Evolutionary conservation across 192 early-diverging fungal species (phyloP), one percentile per base, ranked within the genome.

Genomic region (Geranomyces michiganensis): DNA sequence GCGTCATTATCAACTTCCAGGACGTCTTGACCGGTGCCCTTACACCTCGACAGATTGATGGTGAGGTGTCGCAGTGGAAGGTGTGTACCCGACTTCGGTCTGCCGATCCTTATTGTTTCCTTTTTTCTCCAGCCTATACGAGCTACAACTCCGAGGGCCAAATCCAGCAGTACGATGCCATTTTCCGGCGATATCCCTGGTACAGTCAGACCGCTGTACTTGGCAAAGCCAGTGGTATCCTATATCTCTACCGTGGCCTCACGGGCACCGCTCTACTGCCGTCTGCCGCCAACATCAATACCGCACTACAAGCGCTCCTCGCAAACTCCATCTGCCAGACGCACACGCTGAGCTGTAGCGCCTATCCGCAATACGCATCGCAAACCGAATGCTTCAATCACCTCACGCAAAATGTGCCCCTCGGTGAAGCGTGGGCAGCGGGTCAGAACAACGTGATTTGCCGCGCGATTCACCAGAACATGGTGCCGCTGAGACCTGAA

Each of bases 251-350:
- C 58, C 15, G 6, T 8, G 3, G 29, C 4, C 30, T 60, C 58
- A 60, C 58, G 6, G 29, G 29, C 26, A 32, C 58, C 7, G 31
- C 58, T 3, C 58, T 32, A 17, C 3, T 26, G 22, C 27, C 58
- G 6, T 8, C 58, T 1, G 58, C 58, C 27, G 27, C 19, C 22
- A 60, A 60, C 58, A 8, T 31, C 26, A 17, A 32, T 7, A 7
- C 9, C 22, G 58, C 58, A 4, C 6, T 60, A 7, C 26, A 30
- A 7, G 31, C 30, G 4, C 58, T 60, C 7, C 58, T 30, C 22
- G 58, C 58, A n/a, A 32, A 60, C 58, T 30, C 26, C 17, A 60
- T 60, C 24, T 60, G 58, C 58, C 22, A 60, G 26, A 60, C 58
- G 3, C 26, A 24, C 58, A 32, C 58, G 3, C 7, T n/a, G 3